These are phyloP conservation scores for Plasmodium fragile DNA, from an alignment of 169 alveolate genomes.

Conservation along the genomic window DNA sequence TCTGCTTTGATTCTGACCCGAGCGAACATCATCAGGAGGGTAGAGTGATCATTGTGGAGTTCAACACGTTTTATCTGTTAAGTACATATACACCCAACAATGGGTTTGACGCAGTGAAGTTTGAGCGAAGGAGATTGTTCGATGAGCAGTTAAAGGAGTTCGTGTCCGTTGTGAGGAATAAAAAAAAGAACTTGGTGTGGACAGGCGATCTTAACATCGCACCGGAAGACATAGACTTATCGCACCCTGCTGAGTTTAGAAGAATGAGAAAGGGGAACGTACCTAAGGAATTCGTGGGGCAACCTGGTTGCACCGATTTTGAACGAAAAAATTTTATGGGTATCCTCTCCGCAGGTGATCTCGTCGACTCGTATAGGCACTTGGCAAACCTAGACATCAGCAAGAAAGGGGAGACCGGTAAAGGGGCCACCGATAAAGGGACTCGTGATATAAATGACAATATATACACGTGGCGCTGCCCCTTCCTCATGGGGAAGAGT, in stretches of 20 bases:
- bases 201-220: slow-evolving; percentile 74
- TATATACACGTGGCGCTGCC: slow-evolving; percentile 73
- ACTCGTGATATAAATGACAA: slow-evolving; percentile 40
- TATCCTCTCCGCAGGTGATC: slow-evolving; percentile 41
- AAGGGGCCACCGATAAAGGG: not conserved
- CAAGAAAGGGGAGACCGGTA: not conserved
- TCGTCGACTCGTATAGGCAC: slow-evolving; percentile 53
- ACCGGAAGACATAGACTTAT: slow-evolving; percentile 64
- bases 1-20: slow-evolving; percentile 23
- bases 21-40: slow-evolving; percentile 69
- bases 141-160: slow-evolving; percentile 48
- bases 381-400: not conserved
- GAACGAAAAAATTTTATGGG: slow-evolving; percentile 51
- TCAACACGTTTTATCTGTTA: slow-evolving; percentile 24
- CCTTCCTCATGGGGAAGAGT: slow-evolving; percentile 48
- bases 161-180: slow-evolving; percentile 18
- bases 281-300: slow-evolving; percentile 64
- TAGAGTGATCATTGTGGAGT: slow-evolving; percentile 29
- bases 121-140: slow-evolving; percentile 62
- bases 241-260: slow-evolving; percentile 72
- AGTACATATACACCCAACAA: slow-evolving; percentile 70
- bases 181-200: slow-evolving; percentile 29
- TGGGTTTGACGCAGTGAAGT: slow-evolving; percentile 35
- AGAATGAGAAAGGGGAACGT: slow-evolving; percentile 73
- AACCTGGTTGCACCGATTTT: slow-evolving; percentile 74